Percentiles rank a stretch among this genome's conserved stretches.
Conservation (phyloP, 2,329 filamentous ascomycete genomes). For the Pseudocercospora fijiensis region DNA sequence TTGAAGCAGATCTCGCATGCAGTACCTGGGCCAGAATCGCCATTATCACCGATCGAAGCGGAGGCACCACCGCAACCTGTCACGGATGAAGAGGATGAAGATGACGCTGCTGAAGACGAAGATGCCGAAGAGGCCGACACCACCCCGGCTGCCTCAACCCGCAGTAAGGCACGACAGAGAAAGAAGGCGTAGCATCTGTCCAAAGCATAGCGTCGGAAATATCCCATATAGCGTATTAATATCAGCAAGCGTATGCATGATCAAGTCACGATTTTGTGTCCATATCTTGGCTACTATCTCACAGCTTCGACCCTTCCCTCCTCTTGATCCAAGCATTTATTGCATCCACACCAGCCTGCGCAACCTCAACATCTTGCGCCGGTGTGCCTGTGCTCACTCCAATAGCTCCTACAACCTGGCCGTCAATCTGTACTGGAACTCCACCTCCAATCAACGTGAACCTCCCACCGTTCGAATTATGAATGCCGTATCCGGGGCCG, state of each 20-base stretch:
- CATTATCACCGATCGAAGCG: conserved; percentile 4
- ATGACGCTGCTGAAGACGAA: conserved; percentile 30
- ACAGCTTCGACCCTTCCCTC: conserved; percentile 42
- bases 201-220: not conserved
- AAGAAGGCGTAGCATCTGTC: conserved; percentile 34
- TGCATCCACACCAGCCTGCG: conserved; percentile 53
- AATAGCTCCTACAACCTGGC: conserved; percentile 54
- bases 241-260: conserved; percentile 1
- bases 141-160: conserved; percentile 41
- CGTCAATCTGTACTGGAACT: conserved; percentile 52
- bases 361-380: conserved; percentile 55
- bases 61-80: conserved; percentile 10
- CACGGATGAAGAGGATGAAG: conserved; percentile 26
- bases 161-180: conserved; percentile 44
- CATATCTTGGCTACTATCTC: conserved; percentile 5
- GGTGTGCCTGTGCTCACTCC: conserved; percentile 57
- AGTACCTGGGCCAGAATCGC: conserved; percentile 12
- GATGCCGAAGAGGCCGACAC: conserved; percentile 21
- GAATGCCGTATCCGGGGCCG: conserved; percentile 53
- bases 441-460: conserved; percentile 58
- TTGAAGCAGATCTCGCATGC: conserved; percentile 58
- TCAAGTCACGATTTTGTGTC: not conserved
- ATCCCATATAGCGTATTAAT: not conserved
- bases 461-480: conserved; percentile 53
- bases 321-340: conserved; percentile 40